Conservation (phyloP, 1,284 basidiomycete species). For the Marasmius fiardii region DNA sequence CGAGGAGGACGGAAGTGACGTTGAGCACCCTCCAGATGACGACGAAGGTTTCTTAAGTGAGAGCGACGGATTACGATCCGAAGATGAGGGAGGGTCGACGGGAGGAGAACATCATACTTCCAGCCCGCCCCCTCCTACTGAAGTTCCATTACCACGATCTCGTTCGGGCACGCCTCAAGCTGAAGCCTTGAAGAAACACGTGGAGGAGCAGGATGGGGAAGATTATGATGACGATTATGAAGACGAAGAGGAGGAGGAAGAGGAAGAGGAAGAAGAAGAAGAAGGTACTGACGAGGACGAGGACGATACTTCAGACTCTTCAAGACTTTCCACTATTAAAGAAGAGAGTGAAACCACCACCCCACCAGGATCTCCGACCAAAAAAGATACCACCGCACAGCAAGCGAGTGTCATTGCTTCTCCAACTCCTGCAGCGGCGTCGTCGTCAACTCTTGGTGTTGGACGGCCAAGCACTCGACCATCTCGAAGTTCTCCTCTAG, state of each 20-base stretch:
- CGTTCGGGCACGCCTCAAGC: constrained; percentile 1
- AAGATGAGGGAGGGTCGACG: constrained; percentile 16
- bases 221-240: constrained; percentile 20
- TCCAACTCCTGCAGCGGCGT: constrained; percentile 28
- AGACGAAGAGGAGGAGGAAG: constrained; percentile 22
- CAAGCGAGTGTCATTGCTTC: constrained; percentile 21
- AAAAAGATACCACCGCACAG: constrained; percentile 24
- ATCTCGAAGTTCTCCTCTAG: constrained; percentile 59
- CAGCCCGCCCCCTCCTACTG: constrained; percentile 10
- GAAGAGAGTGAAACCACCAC: constrained; percentile 39
- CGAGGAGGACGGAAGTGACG: constrained; percentile 8
- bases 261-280: constrained; percentile 30
- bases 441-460: constrained; percentile 32
- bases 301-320: constrained; percentile 17
- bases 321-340: constrained; percentile 21
- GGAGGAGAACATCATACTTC: constrained; percentile 19
- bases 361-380: constrained; percentile 55
- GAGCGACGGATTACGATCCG: constrained; percentile 20
- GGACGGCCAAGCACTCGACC: constrained; percentile 57
- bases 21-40: constrained; percentile 2
- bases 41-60: constrained; percentile 9
- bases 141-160: constrained; percentile 9
- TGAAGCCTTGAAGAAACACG: too few species aligned
- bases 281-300: constrained; percentile 22
- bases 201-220: constrained; percentile 18